These are phyloP conservation scores for Saitoella complicata DNA, from an alignment of 805 yeast species.

Conservation along the genomic window DNA sequence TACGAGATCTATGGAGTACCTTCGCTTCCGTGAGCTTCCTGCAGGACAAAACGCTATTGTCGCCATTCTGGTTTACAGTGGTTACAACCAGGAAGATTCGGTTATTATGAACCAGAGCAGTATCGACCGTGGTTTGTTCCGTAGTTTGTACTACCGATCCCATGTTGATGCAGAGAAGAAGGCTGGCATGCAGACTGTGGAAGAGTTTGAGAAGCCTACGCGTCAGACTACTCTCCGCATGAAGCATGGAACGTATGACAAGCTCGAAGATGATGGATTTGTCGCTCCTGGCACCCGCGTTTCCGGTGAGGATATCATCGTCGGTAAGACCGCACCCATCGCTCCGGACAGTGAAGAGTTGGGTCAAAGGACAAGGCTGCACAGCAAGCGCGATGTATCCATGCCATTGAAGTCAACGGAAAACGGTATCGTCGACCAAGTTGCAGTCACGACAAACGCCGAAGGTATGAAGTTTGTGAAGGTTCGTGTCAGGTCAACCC, in stretches of 20 bases:
- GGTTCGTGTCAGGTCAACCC: constrained; percentile 97
- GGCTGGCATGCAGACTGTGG: constrained; percentile 96
- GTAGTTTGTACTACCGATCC: constrained; percentile 90
- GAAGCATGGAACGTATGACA: constrained; percentile 96
- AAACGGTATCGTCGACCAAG: constrained; percentile 97
- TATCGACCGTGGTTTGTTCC: constrained; percentile 88
- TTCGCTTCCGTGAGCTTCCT: constrained; percentile 93
- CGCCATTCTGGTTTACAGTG: constrained; percentile 95
- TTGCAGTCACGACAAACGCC: constrained; percentile 87
- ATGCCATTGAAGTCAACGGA: constrained; percentile 94
- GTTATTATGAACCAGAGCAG: constrained; percentile 99
- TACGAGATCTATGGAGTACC: constrained; percentile 91
- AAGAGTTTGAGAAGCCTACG: constrained; percentile 93
- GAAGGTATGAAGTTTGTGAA: constrained; percentile 96
- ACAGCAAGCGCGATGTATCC: constrained; percentile 96
- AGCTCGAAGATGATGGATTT: constrained; percentile 94
- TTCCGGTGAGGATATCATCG: constrained; percentile 95
- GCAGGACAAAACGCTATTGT: constrained; percentile 99
- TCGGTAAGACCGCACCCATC: constrained; percentile 97
- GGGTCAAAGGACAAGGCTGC: constrained; percentile 97
- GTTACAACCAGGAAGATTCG: constrained; percentile 99
- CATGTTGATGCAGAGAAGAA: constrained; percentile 98
- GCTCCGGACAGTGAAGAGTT: constrained; percentile 98
- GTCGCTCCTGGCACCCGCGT: constrained; percentile 98
- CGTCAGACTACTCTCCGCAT: constrained; percentile 86